These are phyloP conservation scores for Penstemon davidsonii DNA, from an alignment of 257 asterid species.

Conservation along the genomic window DNA sequence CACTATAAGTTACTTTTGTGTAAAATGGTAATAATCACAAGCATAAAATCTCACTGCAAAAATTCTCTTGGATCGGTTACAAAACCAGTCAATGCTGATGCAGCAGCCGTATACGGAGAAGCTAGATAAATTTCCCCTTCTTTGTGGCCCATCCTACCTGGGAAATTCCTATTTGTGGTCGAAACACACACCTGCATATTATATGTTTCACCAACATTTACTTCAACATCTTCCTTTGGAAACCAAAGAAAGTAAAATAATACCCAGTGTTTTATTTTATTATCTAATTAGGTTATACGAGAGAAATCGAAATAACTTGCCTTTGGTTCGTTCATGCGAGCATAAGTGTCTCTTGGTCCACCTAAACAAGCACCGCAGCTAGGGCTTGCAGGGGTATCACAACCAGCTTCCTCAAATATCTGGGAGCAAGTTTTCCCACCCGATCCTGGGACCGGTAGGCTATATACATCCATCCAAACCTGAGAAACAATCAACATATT, in stretches of 20 bases:
- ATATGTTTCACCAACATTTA: neutral
- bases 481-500: constrained; percentile 27
- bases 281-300: no score
- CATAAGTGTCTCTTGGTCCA: constrained; percentile 94
- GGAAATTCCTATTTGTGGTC: constrained; percentile 86
- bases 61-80: constrained; percentile 93
- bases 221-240: constrained; percentile 34
- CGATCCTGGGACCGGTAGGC: constrained; percentile 92
- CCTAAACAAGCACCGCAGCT: constrained; percentile 97
- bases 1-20: neutral
- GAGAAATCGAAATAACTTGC: constrained; percentile 42
- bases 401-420: constrained; percentile 98
- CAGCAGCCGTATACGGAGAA: constrained; percentile 96
- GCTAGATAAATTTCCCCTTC: constrained; percentile 96
- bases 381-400: constrained; percentile 98
- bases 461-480: constrained; percentile 98
- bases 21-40: neutral
- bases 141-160: constrained; percentile 91
- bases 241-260: no score
- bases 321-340: constrained; percentile 92
- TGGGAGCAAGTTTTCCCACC: constrained; percentile 97
- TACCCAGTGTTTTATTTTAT: no score
- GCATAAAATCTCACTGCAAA: constrained; percentile 47
- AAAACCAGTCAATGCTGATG: constrained; percentile 82
- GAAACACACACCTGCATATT: constrained; percentile 73